Evolutionary conservation across 2,329 filamentous ascomycete species (phyloP), one percentile per base, ranked within the genome.

Genomic region (Trichoderma sp.): DNA sequence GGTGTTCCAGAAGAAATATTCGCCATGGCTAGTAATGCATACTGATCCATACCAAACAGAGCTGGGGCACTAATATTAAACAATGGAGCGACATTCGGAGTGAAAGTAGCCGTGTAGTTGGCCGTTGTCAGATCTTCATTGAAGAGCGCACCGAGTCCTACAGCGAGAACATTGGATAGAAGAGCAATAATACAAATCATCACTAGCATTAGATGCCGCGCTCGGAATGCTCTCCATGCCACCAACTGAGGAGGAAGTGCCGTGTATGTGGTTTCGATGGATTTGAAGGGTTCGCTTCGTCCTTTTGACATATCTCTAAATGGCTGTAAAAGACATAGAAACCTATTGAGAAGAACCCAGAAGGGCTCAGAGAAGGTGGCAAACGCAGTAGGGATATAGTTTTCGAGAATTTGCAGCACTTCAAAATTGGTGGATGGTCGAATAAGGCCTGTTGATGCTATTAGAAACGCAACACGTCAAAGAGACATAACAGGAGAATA

Each of bases 361-460:
- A 86, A 80, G 0, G 87, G 87, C 43, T 90, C 87, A 0, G 89
- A 78, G 0, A 88, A 64, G 0, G 87, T 89, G 0, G 86, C 84
- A 4, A 89, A 77, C 0, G 81, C 78, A 0, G 85, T 88, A 0
- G 87, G 87, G 0, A 89, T 75, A 59, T 88, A 89, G 7, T 81
- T 83, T 8, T 82, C 79, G 0, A 84, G 37, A 0, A 84, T 46
- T 4, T 82, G 79, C 0, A 78, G 67, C 0, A 83, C 75, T 5
- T 79, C 77, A 1, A 79, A 78, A 7, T 74, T 80, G 0, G 71
- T 34, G 0, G 74, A 75, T 1, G 80, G 81, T 0, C 79, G 46
- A 10, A 30, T 28, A 39, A 66, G 55, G 4, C 63, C 68, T 69
- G 16, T n/a, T n/a, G 39, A 7, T 43, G 10, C 18, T 1, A n/a